These are phyloP conservation scores for Logfia minima DNA, from an alignment of 129 eudicot species.

Conservation along the genomic window DNA sequence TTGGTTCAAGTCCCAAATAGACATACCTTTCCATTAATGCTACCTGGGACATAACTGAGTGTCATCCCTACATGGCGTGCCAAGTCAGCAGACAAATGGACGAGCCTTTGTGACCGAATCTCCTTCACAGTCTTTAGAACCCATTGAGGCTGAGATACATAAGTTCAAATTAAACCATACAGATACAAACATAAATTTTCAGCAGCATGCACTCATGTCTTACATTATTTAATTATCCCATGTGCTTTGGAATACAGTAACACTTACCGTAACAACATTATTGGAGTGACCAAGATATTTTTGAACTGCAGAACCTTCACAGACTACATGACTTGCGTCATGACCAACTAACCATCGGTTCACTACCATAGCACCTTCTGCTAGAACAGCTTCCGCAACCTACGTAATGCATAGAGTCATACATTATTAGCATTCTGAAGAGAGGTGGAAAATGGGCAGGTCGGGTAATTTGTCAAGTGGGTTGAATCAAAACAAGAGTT, in stretches of 20 bases:
- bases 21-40: conserved; percentile 42
- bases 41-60: conserved; percentile 45
- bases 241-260: background rate
- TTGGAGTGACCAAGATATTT: conserved; percentile 76
- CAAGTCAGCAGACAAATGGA: conserved; percentile 82
- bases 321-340: conserved; percentile 72
- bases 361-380: conserved; percentile 59
- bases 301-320: conserved; percentile 67
- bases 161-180: background rate
- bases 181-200: background rate
- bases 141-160: conserved; percentile 74
- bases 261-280: conserved; percentile 73
- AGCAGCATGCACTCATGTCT: background rate
- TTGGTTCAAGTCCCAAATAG: background rate
- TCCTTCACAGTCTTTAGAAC: conserved; percentile 71
- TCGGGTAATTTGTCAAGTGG: too few relatives aligned
- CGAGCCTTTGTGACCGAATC: conserved; percentile 60
- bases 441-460: background rate
- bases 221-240: background rate
- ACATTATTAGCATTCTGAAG: background rate
- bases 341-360: conserved; percentile 67
- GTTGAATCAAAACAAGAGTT: too few relatives aligned
- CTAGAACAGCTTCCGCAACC: conserved; percentile 60
- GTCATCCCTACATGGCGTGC: conserved; percentile 69
- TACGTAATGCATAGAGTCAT: background rate